These are phyloP conservation scores for Boletus semigastroideus DNA, from an alignment of 1,284 basidiomycete species.

Conservation along the genomic window DNA sequence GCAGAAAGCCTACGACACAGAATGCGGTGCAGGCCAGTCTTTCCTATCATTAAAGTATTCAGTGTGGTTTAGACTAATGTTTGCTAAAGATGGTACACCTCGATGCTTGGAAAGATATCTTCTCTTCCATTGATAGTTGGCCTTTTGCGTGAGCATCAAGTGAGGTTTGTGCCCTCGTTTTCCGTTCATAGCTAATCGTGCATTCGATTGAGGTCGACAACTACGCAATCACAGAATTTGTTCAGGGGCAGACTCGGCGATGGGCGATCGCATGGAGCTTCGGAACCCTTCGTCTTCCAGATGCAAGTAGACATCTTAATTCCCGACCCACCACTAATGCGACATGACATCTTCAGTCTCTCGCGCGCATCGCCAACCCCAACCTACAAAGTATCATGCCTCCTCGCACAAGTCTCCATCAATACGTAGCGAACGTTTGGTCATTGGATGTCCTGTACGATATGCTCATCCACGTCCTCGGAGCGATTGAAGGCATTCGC, in stretches of 20 bases:
- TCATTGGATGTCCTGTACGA: constrained; percentile 17
- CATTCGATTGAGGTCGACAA: constrained; percentile 63
- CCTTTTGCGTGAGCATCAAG: constrained; percentile 51
- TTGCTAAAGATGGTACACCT: constrained; percentile 82
- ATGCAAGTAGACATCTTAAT: constrained; percentile 52
- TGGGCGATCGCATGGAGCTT: constrained; percentile 92
- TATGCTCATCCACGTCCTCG: constrained; percentile 32
- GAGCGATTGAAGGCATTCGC: constrained; percentile 37
- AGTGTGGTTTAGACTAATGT: background rate
- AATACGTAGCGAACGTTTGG: constrained; percentile 31
- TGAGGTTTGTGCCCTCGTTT: constrained; percentile 30
- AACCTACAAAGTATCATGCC: constrained; percentile 53
- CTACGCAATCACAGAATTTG: constrained; percentile 80
- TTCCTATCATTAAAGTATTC: background rate
- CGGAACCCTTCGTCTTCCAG: constrained; percentile 60
- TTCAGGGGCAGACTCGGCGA: constrained; percentile 83
- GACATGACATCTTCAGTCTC: constrained; percentile 37
- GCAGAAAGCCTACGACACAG: constrained; percentile 59
- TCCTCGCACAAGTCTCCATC: constrained; percentile 51
- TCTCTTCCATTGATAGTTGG: constrained; percentile 66
- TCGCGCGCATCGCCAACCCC: constrained; percentile 50
- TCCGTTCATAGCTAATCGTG: background rate
- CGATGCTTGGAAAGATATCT: constrained; percentile 86
- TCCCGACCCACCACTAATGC: constrained; percentile 3
- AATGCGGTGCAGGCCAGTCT: constrained; percentile 49